A percentile compares a stretch with the other conserved stretches of the same genome.
phyloP scores from a whole-genome alignment of 202 grass and related monocot genomes.

The Eragrostis tef region DNA sequence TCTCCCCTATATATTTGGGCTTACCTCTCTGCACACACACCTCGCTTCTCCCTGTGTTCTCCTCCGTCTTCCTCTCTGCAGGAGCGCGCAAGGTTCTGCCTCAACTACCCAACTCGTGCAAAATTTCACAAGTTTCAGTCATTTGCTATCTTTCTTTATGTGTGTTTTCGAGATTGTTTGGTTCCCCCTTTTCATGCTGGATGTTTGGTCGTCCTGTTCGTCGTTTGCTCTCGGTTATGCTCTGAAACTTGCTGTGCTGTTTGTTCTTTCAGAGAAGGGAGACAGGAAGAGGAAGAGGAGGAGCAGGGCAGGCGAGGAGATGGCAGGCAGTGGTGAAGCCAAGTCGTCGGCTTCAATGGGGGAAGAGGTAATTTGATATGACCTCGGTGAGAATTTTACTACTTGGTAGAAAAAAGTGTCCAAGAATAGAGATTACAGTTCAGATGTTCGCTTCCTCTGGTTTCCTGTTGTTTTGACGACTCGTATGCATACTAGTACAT shows the following conservation, averaged over 20 bases:
- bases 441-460: neutral
- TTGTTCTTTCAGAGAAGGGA: conserved; percentile 43
- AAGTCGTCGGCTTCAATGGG: conserved; percentile 53
- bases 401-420: neutral
- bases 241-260: conserved; percentile 24
- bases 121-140: neutral
- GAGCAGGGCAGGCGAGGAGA: conserved; percentile 46
- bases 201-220: neutral
- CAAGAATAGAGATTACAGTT: conserved; percentile 22
- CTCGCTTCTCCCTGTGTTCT: conserved; percentile 33
- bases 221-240: neutral
- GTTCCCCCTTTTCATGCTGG: neutral
- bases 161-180: neutral
- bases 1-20: conserved; percentile 49
- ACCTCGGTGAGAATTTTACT: neutral
- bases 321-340: conserved; percentile 63
- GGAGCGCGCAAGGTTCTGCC: conserved; percentile 53
- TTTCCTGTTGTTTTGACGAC: neutral
- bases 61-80: conserved; percentile 7
- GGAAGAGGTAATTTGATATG: conserved; percentile 63
- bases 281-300: conserved; percentile 18
- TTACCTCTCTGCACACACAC: conserved; percentile 7
- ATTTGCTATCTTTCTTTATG: neutral
- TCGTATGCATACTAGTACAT: neutral
- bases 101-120: conserved; percentile 43